phyloP scores from a whole-genome alignment of 345 rosid species.

The Gossypium mustelinum region DNA sequence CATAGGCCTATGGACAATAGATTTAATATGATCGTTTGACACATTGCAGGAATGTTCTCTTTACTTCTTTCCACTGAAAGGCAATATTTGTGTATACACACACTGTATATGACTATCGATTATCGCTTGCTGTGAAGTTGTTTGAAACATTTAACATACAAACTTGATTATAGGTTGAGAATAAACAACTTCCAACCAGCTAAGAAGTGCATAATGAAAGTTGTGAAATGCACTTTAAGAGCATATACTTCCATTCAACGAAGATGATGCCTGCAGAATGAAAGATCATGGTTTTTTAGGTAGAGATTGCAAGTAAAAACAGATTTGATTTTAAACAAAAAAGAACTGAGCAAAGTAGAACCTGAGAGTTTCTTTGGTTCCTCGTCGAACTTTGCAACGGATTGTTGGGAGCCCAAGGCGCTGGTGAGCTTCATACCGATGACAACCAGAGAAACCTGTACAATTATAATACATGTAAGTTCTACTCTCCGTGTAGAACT shows the following conservation, averaged over 20 bases:
- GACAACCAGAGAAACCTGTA: constrained; percentile 91
- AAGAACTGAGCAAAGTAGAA: constrained; percentile 8
- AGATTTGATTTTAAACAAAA: neutral
- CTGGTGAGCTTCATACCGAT: constrained; percentile 85
- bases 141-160: neutral
- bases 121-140: neutral
- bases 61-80: neutral
- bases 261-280: constrained; percentile 76
- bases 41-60: neutral
- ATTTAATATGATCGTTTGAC: neutral
- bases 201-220: constrained; percentile 5
- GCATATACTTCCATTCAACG: constrained; percentile 35
- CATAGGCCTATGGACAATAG: neutral
- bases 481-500: neutral
- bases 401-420: constrained; percentile 80
- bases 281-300: neutral
- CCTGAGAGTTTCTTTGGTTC: constrained; percentile 90
- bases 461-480: neutral
- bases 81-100: neutral
- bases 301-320: neutral
- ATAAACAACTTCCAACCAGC: neutral
- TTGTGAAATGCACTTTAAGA: neutral
- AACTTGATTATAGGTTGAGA: neutral
- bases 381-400: constrained; percentile 82
- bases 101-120: neutral